phyloP scores from a whole-genome alignment of 2,329 filamentous ascomycete genomes.

The Chaetomiaceae sp. region DNA sequence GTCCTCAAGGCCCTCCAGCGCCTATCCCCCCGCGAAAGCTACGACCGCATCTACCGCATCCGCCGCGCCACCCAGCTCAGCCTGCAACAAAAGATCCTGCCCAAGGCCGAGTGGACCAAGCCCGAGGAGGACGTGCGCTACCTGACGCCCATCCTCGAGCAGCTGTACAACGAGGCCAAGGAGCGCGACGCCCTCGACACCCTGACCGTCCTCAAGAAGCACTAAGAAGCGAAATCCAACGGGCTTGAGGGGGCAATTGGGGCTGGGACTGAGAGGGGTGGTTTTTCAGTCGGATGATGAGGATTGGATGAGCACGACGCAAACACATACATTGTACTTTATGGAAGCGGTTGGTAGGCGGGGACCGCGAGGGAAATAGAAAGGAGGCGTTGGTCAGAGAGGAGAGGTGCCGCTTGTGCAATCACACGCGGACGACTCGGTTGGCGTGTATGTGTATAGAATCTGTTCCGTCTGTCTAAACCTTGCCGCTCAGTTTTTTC shows the following conservation, averaged over 20 bases:
- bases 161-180: constrained; percentile 43
- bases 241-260: no score
- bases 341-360: neutral
- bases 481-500: constrained; percentile 4
- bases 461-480: constrained; percentile 12
- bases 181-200: constrained; percentile 52
- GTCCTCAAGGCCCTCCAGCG: constrained; percentile 88
- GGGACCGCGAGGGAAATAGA: neutral
- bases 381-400: neutral
- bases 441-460: constrained; percentile 20
- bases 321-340: constrained; percentile 5
- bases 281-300: neutral
- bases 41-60: constrained; percentile 96
- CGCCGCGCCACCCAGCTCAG: constrained; percentile 84
- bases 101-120: constrained; percentile 58
- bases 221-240: constrained; percentile 32
- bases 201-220: constrained; percentile 46
- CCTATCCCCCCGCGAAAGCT: constrained; percentile 81
- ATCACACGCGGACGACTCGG: neutral
- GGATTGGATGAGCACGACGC: neutral
- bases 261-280: no score
- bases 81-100: constrained; percentile 59
- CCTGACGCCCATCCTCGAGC: constrained; percentile 47
- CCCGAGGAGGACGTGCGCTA: constrained; percentile 52
- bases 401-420: neutral